Base-by-base conservation (phyloP, 257 asterid genomes). In the Fraxinus cuspidata region DNA sequence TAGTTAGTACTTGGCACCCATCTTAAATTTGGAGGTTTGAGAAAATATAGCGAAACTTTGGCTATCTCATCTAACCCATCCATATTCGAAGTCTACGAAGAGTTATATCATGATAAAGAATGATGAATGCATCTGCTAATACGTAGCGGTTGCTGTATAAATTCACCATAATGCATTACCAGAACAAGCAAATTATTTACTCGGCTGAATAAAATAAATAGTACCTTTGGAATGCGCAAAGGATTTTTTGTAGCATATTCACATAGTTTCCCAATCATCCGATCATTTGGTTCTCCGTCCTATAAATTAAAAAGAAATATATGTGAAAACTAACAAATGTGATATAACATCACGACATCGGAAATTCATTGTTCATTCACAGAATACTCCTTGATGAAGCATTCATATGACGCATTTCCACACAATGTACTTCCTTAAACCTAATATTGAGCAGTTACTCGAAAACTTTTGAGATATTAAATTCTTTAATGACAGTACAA, bases 241-340 rank as follows among this genome's bases (percentile, higher is more conserved):
- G 99, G 99, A 86, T 96, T 96, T 84, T 93, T 96, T 0, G 90
- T 87, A 75, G 96, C 98, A 82, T 96, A 96, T 77, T 96, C 99
- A 73, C 99, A 93, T 80, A 96, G 84, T 88, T 96, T 96, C 53
- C 93, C 96, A 71, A 96, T 96, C 88, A 88, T 93, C 85, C 98
- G 85, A 71, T 95, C 97, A 86, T 92, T 95, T 40, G 93, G 92
- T 83, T 92, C 97, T 88, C 92, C 99, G 27, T 88, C 98, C 98
- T 95, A 82, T 47, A 85, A 80, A 76, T 60, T 70, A 79, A 78
- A 44, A 79, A 42, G 53, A 53, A 71, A 73, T 56, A 64, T 68
- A 74, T 27, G 47, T 69, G 28, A 79, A 75, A 73, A 5, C 16
- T 28, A 31, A 29, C 37, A n/a, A 10, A 44, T 51, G 77, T 44